phyloP scores from a whole-genome alignment of 2,329 filamentous ascomycete genomes.

The Amauroascus verrucosus region DNA sequence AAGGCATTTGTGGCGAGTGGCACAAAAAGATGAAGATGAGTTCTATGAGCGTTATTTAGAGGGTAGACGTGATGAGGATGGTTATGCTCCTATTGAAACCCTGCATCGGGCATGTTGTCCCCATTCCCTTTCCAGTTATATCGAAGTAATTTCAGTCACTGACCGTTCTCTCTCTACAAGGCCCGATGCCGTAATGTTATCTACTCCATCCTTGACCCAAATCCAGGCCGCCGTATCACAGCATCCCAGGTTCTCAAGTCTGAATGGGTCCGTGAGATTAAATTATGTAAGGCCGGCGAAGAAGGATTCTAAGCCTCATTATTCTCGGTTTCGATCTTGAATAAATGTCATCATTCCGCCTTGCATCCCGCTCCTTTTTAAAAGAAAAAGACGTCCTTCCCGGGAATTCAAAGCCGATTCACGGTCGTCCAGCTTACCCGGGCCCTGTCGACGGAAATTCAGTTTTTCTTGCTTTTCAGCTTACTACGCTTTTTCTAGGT shows the following conservation, averaged over 20 bases:
- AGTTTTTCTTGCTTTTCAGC: not conserved
- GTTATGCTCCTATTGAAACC: constrained; percentile 92
- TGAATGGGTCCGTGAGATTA: constrained; percentile 97
- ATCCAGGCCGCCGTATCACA: constrained; percentile 81
- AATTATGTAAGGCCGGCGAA: constrained; percentile 90
- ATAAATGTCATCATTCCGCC: not conserved
- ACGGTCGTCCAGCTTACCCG: not conserved
- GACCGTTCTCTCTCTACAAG: constrained; percentile 39
- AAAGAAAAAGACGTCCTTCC: not conserved
- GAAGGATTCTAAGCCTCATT: constrained; percentile 59
- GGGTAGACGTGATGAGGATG: constrained; percentile 84
- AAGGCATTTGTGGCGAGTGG: constrained; percentile 90
- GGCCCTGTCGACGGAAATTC: not conserved
- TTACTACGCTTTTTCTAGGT: constrained; percentile 1
- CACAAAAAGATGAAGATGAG: constrained; percentile 92
- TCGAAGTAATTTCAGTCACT: constrained; percentile 14
- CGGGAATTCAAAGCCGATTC: not conserved
- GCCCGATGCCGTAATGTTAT: constrained; percentile 97
- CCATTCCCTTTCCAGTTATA: constrained; percentile 5
- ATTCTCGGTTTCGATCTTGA: not conserved
- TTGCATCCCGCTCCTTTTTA: not conserved
- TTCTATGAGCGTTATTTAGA: constrained; percentile 93
- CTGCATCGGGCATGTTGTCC: constrained; percentile 69
- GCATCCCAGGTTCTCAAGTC: constrained; percentile 95
- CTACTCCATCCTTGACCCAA: constrained; percentile 95